Base-by-base conservation (phyloP, 176 grass and related monocot species). In the Tillandsia fasciculata region DNA sequence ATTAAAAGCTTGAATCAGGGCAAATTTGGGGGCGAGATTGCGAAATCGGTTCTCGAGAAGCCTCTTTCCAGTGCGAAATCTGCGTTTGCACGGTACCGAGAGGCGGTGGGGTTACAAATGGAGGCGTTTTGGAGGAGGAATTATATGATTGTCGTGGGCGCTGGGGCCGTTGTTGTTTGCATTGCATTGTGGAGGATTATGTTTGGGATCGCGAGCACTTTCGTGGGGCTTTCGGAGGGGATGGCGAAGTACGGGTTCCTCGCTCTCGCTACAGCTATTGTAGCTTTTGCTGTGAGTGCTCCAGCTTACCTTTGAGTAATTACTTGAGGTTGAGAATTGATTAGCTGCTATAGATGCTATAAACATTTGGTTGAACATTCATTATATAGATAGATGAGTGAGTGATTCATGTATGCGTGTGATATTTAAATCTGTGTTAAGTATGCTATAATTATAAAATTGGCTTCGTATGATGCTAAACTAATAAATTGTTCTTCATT, bases 171-270 rank as follows among this genome's bases (percentile, higher is more conserved):
- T 63, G 0, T 88, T 27, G n/a, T 87, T 70, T 99, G 94, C 89
- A 70, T 99, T 70, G 77, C 74, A 4, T 74, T 99, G 9, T 99
- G 94, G 94, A 84, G 86, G 73, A 64, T 93, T 70, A 90, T 99
- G 94, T 99, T 99, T 72, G 82, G 84, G 63, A 81, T 99, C 48
- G 89, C 89, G 18, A 92, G 81, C 78, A 93, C 83, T n/a, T 92
- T 92, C 69, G 75, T 93, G 6, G 94, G 86, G 10, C 87, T 99
- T 72, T 99, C 94, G 47, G 94, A 93, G 82, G 94, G 89, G 14
- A 87, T 90, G 77, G 89, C 94, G 29, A 99, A 93, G 84, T 99
- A 99, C 64, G 89, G 94, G n/a, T 99, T 99, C 80, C 94, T 99
- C 70, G 89, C 94, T 2, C 87, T 99, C 9, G 89, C 94, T 63